Evolutionary conservation across 306 rosid genomes (phyloP), one percentile per base, ranked within the genome.

Genomic region (Acmispon strigosus): DNA sequence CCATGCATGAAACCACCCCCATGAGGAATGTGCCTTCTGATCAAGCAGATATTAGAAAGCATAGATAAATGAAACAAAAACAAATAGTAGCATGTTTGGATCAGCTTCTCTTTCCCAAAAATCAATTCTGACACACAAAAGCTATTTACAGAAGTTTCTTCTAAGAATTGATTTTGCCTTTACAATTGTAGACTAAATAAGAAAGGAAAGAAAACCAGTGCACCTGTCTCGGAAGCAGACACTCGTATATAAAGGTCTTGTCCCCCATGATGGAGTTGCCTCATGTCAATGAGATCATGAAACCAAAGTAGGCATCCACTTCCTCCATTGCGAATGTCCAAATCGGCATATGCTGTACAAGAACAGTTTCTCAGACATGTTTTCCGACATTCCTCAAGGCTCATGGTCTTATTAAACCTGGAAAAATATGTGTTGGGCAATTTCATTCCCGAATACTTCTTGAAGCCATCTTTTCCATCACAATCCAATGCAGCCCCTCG

Each of bases 261-360:
- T 50, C 58, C 59, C 13, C 29, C 32, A 2, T 12, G 1, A 51
- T 13, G 12, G 10, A 18, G 4, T 22, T 65, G 24, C 57, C 45
- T 76, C 36, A 76, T 73, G 54, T 80, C 84, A 67, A 83, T 24
- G 62, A 83, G 72, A 29, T 73, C 42, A 29, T 49, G 47, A n/a
- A 71, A 76, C 82, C 87, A 76, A 48, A 80, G 69, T 19, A 76
- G 41, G 74, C 84, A 83, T 19, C 87, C 87, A 62, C 77, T 69
- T 56, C 78, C 75, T 19, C 72, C 62, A 66, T 18, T 1, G 29
- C 56, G 56, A 18, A 51, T 51, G 5, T 51, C 56, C 56, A 18
- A 17, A 17, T 18, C 1, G 2, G 56, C 29, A 51, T 51, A 51
- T 3, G 56, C 56, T 18, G 29, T 51, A 51, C 56, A 51, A 51